Percentiles rank a stretch among this genome's conserved stretches.
Evolutionary conservation across 2,329 filamentous ascomycete genomes (phyloP).

Genomic region (Diplodia seriata): DNA sequence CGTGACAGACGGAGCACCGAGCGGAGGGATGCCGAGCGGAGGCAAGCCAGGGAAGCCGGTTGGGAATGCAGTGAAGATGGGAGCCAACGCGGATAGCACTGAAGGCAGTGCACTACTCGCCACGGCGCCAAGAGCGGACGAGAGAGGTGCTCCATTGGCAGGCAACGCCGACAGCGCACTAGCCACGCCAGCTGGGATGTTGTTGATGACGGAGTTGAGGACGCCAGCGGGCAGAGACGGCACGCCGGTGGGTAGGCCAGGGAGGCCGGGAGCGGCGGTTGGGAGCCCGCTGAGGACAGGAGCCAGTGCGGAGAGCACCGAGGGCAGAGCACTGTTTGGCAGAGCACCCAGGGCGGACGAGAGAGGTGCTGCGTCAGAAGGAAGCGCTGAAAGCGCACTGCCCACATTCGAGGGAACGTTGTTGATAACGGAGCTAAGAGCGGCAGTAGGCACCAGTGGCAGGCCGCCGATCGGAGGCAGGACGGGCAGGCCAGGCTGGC

Average conservation of each 20-base stretch:
- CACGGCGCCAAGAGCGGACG: no score
- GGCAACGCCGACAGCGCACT: no score
- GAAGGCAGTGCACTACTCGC: neutral
- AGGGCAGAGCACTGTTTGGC: neutral
- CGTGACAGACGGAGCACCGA: neutral
- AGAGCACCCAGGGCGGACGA: neutral
- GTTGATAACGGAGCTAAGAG: neutral
- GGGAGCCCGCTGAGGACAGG: neutral
- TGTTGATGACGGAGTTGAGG: no score
- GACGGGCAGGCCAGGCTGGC: no score
- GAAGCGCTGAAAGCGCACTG: neutral
- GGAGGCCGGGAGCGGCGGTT: no score
- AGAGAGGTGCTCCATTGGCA: no score
- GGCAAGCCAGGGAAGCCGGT: neutral
- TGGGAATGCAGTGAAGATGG: neutral
- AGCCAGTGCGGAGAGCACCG: neutral
- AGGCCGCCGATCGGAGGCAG: neutral
- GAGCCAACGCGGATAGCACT: neutral
- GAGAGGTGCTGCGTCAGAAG: neutral
- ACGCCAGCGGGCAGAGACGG: no score
- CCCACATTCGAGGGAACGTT: slow-evolving; percentile 1
- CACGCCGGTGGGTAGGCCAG: no score
- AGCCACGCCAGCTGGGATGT: neutral
- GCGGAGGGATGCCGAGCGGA: neutral
- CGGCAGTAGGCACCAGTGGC: neutral